These are phyloP conservation scores for Epicoccum nigrum DNA, from an alignment of 2,329 filamentous ascomycete species.

Conservation along the genomic window DNA sequence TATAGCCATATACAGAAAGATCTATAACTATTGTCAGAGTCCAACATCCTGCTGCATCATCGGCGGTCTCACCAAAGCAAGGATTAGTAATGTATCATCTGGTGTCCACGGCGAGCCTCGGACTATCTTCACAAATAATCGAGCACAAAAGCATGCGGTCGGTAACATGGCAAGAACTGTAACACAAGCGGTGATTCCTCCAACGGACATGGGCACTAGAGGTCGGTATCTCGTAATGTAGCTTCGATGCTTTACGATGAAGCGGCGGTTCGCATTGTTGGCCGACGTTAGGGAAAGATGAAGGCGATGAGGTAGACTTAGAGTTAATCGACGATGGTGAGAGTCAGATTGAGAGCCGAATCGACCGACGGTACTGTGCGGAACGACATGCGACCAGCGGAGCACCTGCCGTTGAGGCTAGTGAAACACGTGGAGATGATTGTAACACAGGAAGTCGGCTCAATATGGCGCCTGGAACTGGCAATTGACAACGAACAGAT, in stretches of 20 bases:
- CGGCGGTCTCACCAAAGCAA: constrained; percentile 28
- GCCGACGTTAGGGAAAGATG: constrained; percentile 1
- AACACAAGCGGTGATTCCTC: constrained; percentile 19
- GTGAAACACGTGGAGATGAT: constrained; percentile 23
- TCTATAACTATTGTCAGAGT: constrained; percentile 13
- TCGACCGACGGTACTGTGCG: constrained; percentile 8
- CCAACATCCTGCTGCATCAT: too few relatives aligned
- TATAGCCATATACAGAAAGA: constrained; percentile 25
- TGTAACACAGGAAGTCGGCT: constrained; percentile 6
- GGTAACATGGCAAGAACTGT: constrained; percentile 25
- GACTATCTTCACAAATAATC: constrained; percentile 29
- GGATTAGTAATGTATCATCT: constrained; percentile 31
- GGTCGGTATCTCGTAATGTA: constrained; percentile 9
- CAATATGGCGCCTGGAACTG: neutral
- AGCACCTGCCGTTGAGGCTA: constrained; percentile 9
- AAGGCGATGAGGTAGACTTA: constrained; percentile 8
- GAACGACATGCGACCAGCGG: constrained; percentile 8
- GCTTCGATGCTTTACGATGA: constrained; percentile 10
- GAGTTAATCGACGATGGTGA: constrained; percentile 7
- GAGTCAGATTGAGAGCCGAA: neutral
- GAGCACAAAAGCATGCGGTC: constrained; percentile 26
- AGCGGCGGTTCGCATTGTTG: constrained; percentile 15
- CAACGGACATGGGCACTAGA: constrained; percentile 16
- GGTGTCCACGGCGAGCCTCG: constrained; percentile 21
- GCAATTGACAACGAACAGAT: neutral